Conservation (phyloP, 2,329 filamentous ascomycete species). For the Sarocladiaceae sp. region DNA sequence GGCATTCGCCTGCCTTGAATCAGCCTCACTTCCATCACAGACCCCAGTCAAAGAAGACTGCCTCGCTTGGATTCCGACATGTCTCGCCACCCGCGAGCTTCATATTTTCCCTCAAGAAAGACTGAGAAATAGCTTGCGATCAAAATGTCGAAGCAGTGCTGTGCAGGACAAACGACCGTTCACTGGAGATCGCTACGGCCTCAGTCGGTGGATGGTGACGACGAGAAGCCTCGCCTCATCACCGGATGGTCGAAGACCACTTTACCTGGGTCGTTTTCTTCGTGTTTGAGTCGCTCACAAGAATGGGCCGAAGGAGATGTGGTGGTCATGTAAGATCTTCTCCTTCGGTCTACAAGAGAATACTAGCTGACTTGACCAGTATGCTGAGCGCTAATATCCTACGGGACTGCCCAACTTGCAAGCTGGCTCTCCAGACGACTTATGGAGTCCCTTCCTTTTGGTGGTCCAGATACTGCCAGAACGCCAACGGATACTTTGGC, state of each 20-base stretch:
- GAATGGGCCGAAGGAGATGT: slow-evolving; percentile 1
- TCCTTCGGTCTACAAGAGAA: background rate
- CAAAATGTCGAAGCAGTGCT: slow-evolving; percentile 4
- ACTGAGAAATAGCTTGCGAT: no score
- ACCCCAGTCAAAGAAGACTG: no score
- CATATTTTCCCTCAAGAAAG: no score
- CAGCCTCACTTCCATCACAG: no score
- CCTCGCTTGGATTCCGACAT: no score
- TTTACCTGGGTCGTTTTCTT: background rate
- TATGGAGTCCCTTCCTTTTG: slow-evolving; percentile 28
- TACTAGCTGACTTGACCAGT: slow-evolving; percentile 15
- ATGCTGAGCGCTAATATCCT: slow-evolving; percentile 25
- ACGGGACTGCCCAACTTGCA: slow-evolving; percentile 24
- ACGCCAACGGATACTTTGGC: slow-evolving; percentile 37
- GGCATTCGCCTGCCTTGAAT: no score
- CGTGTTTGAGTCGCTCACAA: background rate
- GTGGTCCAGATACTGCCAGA: slow-evolving; percentile 29
- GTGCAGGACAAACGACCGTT: background rate
- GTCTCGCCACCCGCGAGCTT: no score
- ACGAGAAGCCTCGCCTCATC: background rate
- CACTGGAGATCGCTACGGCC: background rate
- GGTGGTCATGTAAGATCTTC: background rate
- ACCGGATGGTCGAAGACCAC: background rate
- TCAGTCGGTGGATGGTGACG: background rate
- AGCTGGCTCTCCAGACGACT: slow-evolving; percentile 15